Percentiles rank a stretch among this genome's conserved stretches.
These are phyloP conservation scores for Penicillium sp. DNA, from an alignment of 2,329 filamentous ascomycete species.

Conservation along the genomic window DNA sequence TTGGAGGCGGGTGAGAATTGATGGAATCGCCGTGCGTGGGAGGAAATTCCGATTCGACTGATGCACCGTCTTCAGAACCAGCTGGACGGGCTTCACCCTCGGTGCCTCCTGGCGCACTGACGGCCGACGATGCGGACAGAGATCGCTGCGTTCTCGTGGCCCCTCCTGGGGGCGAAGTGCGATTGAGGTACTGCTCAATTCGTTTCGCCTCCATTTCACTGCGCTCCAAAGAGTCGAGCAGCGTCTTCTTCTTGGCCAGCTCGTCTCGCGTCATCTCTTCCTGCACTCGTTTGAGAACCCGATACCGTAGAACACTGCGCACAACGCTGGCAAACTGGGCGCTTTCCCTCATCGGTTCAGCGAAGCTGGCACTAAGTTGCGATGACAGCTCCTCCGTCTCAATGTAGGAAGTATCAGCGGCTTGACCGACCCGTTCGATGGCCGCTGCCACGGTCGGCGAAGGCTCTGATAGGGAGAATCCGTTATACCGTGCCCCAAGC, in stretches of 20 bases:
- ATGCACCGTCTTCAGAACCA: too few relatives aligned
- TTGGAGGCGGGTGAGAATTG: constrained; percentile 58
- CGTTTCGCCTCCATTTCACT: constrained; percentile 88
- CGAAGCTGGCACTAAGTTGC: constrained; percentile 82
- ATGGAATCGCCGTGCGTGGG: constrained; percentile 70
- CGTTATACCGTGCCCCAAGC: constrained; percentile 86
- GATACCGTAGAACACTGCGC: constrained; percentile 74
- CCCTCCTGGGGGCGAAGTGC: constrained; percentile 44
- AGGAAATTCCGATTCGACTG: constrained; percentile 89
- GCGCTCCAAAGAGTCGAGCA: constrained; percentile 80
- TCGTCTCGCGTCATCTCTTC: constrained; percentile 96
- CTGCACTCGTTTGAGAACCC: constrained; percentile 86
- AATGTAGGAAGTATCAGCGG: constrained; percentile 90
- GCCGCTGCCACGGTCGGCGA: constrained; percentile 79
- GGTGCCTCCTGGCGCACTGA: constrained; percentile 47
- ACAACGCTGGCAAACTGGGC: constrained; percentile 96
- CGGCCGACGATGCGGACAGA: constrained; percentile 46
- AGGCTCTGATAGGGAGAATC: constrained; percentile 87
- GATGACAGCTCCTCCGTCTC: constrained; percentile 84
- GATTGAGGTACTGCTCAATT: constrained; percentile 81
- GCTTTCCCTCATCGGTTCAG: constrained; percentile 94
- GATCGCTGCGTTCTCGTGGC: constrained; percentile 58
- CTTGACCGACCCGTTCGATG: constrained; percentile 89
- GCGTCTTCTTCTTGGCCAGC: constrained; percentile 70
- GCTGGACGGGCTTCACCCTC: too few relatives aligned